phyloP scores from a whole-genome alignment of 768 basidiomycete genomes.

The Lenzites betulinus region DNA sequence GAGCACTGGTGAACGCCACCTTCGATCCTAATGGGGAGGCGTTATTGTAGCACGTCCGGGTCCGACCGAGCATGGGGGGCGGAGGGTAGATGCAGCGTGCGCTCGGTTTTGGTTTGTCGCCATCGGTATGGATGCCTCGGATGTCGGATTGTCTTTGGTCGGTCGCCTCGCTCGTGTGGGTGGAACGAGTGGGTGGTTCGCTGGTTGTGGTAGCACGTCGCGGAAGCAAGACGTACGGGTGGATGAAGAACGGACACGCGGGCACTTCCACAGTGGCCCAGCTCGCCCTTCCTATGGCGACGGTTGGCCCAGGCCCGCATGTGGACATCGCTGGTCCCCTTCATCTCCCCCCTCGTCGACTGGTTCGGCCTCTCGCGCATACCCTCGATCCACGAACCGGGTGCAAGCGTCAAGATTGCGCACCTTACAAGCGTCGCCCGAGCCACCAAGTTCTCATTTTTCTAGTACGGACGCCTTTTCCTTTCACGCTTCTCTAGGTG shows the following conservation, averaged over 20 bases:
- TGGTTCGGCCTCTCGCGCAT: constrained; percentile 15
- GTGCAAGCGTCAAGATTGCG: constrained; percentile 18
- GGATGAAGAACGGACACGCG: constrained; percentile 13
- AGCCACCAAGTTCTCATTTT: constrained; percentile 40
- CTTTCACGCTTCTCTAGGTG: constrained; percentile 47
- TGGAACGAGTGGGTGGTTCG: constrained; percentile 13
- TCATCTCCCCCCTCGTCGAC: constrained; percentile 11
- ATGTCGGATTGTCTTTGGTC: constrained; percentile 41
- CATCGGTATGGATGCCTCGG: constrained; percentile 38
- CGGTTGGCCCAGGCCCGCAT: background rate
- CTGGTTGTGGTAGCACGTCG: constrained; percentile 16
- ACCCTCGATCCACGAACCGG: constrained; percentile 6
- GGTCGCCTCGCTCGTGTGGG: constrained; percentile 31
- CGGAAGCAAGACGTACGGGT: constrained; percentile 23
- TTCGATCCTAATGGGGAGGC: constrained; percentile 18
- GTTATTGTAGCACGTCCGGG: constrained; percentile 43
- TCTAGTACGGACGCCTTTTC: constrained; percentile 76
- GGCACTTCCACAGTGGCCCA: background rate
- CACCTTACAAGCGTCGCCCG: constrained; percentile 35
- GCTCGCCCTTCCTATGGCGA: background rate
- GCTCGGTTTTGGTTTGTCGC: constrained; percentile 35
- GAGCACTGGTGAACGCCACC: constrained; percentile 47
- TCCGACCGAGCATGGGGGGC: constrained; percentile 46
- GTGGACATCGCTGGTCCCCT: background rate
- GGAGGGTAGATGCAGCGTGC: constrained; percentile 45